phyloP scores from a whole-genome alignment of 257 asterid species.

The Solanum piurae region DNA sequence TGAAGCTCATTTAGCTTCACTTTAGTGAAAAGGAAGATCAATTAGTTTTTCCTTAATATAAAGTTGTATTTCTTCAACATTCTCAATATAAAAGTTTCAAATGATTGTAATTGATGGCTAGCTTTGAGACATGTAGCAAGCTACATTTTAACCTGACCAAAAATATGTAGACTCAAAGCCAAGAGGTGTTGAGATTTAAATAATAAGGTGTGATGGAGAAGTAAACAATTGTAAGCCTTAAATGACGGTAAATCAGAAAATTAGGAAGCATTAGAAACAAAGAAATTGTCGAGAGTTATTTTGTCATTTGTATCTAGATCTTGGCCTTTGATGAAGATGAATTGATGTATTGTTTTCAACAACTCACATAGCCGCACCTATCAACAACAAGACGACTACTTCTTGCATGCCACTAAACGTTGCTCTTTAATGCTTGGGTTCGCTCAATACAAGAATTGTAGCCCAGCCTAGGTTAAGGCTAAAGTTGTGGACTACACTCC shows the following conservation, averaged over 20 bases:
- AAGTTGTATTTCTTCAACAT: background rate
- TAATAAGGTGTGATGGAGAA: background rate
- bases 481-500: background rate
- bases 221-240: background rate
- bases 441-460: background rate
- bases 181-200: background rate
- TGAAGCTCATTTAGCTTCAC: background rate
- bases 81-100: background rate
- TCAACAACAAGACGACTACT: background rate
- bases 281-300: background rate
- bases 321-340: background rate
- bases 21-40: background rate
- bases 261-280: background rate
- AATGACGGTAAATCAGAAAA: background rate
- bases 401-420: background rate
- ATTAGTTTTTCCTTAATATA: background rate
- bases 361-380: background rate
- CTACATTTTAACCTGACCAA: background rate
- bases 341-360: background rate
- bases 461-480: background rate
- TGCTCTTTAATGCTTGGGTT: background rate
- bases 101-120: background rate
- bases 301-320: background rate
- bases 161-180: background rate
- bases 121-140: background rate